phyloP scores from a whole-genome alignment of 176 grass and related monocot species.

The Oryza officinalis region DNA sequence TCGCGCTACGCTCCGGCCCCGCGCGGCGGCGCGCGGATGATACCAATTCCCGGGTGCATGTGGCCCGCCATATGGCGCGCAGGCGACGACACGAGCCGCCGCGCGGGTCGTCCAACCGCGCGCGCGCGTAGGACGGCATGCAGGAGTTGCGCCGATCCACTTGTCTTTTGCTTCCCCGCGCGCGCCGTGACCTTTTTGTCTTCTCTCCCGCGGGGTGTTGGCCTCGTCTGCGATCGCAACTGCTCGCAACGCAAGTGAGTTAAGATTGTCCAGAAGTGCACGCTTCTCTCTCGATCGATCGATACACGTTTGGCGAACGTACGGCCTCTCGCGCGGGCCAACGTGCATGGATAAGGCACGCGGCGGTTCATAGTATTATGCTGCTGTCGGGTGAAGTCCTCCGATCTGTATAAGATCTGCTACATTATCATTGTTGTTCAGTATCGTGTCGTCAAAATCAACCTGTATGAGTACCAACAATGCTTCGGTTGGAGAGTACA shows the following conservation, averaged over 20 bases:
- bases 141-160: not conserved
- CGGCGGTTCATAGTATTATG: not conserved
- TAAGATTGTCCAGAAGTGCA: not conserved
- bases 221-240: not conserved
- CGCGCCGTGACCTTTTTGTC: not conserved
- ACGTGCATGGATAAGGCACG: not conserved
- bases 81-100: conserved; percentile 15
- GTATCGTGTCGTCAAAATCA: not conserved
- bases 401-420: not conserved
- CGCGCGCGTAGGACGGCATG: not conserved
- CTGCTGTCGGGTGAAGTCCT: not conserved
- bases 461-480: not conserved
- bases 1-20: not conserved
- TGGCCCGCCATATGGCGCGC: not conserved
- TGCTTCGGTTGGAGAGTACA: not conserved
- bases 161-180: not conserved
- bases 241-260: not conserved
- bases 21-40: too few species aligned
- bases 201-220: not conserved
- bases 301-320: not conserved
- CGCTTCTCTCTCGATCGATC: not conserved
- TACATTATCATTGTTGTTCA: not conserved
- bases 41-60: too few species aligned
- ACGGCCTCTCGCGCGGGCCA: not conserved
- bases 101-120: conserved; percentile 6